Evolutionary conservation across 2,329 filamentous ascomycete genomes (phyloP).

Genomic region (Calonectria multiphialidica): DNA sequence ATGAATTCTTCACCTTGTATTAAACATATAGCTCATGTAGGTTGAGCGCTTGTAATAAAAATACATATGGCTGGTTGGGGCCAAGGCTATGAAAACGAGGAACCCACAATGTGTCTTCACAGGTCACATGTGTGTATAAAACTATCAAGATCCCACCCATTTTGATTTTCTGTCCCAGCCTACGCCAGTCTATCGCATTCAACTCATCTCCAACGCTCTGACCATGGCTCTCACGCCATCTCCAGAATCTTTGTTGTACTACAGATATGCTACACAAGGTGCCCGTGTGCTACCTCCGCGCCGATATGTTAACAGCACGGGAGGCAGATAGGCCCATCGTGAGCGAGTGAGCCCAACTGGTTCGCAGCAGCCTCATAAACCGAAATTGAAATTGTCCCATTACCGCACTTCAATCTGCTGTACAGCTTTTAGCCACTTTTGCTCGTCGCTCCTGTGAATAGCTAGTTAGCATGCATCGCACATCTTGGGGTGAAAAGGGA

Average conservation of each 20-base stretch:
- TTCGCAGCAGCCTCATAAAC: neutral
- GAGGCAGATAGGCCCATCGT: neutral
- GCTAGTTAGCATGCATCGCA: slow-evolving; percentile 25
- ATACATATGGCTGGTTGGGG: neutral
- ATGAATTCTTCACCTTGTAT: neutral
- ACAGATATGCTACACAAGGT: slow-evolving; percentile 34
- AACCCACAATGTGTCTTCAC: neutral
- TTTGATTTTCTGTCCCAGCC: neutral
- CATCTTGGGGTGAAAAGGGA: neutral
- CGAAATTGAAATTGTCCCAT: slow-evolving; percentile 1
- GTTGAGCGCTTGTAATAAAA: neutral
- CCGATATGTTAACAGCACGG: neutral
- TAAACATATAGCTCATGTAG: neutral
- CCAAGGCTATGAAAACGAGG: neutral
- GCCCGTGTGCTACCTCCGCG: slow-evolving; percentile 17
- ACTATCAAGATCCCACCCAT: neutral
- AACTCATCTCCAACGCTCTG: neutral
- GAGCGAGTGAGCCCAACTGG: neutral
- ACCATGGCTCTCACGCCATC: neutral
- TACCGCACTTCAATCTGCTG: slow-evolving; percentile 59
- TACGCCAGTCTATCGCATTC: slow-evolving; percentile 3
- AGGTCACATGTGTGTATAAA: neutral
- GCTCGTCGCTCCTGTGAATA: slow-evolving; percentile 72
- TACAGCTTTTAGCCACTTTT: slow-evolving; percentile 87
- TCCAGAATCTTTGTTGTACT: slow-evolving; percentile 4